Conservation (phyloP, 108 stramenopile species). For the Asterionellopsis glacialis region DNA sequence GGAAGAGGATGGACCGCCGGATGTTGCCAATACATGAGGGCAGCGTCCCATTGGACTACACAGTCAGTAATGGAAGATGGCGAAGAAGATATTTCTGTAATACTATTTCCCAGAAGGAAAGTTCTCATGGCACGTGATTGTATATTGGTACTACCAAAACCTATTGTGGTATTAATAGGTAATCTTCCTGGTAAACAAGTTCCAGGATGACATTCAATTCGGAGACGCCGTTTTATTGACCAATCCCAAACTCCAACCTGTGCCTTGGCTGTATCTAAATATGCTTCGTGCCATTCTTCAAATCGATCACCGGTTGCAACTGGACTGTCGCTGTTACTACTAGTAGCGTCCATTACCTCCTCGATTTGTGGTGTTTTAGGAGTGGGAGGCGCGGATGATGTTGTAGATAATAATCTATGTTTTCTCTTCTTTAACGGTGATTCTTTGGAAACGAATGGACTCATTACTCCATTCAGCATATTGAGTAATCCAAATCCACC, state of each 20-base stretch:
- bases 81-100: no score
- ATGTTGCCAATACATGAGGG: constrained; percentile 10
- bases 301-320: neutral
- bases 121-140: no score
- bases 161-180: no score
- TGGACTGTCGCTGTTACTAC: neutral
- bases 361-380: neutral
- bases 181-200: constrained; percentile 5
- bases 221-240: neutral
- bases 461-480: constrained; percentile 3
- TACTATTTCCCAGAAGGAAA: neutral
- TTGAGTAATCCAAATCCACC: constrained; percentile 7
- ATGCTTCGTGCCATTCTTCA: neutral
- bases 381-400: no score
- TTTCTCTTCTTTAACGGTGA: neutral
- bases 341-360: neutral
- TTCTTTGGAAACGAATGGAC: constrained; percentile 1
- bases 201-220: constrained; percentile 4
- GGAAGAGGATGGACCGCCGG: constrained; percentile 3
- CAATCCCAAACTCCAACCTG: constrained; percentile 5
- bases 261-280: neutral
- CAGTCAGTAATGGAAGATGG: no score
- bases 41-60: neutral
- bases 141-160: no score
- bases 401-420: neutral